Percentiles rank a stretch among this genome's conserved stretches.
These are phyloP conservation scores for Lasiodiplodia gonubiensis DNA, from an alignment of 2,329 filamentous ascomycete species.

Conservation along the genomic window DNA sequence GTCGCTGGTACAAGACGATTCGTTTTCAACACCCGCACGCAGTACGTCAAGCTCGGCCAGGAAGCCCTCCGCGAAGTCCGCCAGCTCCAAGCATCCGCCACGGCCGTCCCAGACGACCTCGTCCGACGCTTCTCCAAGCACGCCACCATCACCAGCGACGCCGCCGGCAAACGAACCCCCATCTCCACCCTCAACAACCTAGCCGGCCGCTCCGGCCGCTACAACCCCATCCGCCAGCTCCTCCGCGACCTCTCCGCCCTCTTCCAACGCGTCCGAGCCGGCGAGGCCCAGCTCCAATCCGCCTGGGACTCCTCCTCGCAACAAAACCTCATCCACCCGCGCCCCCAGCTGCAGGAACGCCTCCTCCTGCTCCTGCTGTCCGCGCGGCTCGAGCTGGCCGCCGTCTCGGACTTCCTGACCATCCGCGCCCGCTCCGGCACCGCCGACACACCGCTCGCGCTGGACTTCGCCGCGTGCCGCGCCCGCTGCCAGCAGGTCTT, in stretches of 20 bases:
- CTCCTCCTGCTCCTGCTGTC: not conserved
- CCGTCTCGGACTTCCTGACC: not conserved
- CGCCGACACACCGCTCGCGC: too few relatives aligned
- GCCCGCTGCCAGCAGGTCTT: not conserved
- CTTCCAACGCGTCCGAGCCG: not conserved
- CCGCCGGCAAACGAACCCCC: not conserved
- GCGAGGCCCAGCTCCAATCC: not conserved
- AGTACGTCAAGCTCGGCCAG: not conserved
- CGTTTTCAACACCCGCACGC: not conserved
- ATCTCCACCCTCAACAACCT: not conserved
- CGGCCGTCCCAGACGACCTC: not conserved
- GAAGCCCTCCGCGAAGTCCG: not conserved
- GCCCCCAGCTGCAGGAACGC: not conserved
- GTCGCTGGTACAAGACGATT: not conserved
- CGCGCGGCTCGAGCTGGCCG: not conserved
- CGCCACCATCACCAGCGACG: not conserved
- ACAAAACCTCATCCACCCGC: not conserved
- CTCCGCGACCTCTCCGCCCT: not conserved
- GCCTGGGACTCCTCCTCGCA: not conserved
- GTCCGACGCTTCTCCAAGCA: not conserved
- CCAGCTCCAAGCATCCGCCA: not conserved
- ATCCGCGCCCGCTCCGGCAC: not conserved
- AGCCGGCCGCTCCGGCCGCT: not conserved
- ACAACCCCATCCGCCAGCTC: not conserved
- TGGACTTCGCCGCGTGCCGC: not conserved